phyloP scores from a whole-genome alignment of 305 asterid species.

The Stenogyne calaminthoides region DNA sequence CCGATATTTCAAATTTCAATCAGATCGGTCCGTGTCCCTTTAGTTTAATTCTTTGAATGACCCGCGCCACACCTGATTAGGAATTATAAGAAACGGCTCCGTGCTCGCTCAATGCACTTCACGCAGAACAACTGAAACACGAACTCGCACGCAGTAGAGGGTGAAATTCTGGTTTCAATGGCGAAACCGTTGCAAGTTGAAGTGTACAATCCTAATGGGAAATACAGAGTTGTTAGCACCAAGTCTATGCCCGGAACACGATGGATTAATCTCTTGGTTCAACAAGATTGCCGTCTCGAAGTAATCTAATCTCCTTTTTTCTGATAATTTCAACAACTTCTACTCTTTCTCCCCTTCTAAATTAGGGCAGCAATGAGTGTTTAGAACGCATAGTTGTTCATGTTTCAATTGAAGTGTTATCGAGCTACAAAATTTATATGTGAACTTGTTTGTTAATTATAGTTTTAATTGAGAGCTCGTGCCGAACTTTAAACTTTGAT shows the following conservation, averaged over 20 bases:
- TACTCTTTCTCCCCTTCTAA: neutral
- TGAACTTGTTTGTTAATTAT: no score
- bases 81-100: neutral
- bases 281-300: constrained; percentile 93
- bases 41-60: neutral
- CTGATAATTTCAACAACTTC: neutral
- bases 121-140: neutral
- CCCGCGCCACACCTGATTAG: constrained; percentile 25
- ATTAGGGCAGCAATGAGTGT: neutral
- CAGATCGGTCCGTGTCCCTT: neutral
- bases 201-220: constrained; percentile 92
- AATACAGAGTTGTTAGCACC: constrained; percentile 88
- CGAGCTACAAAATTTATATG: no score
- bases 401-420: neutral
- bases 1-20: neutral
- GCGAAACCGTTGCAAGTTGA: constrained; percentile 49
- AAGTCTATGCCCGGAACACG: constrained; percentile 96
- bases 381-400: neutral
- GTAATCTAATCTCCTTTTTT: constrained; percentile 38
- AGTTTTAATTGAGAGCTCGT: no score
- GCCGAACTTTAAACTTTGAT: no score
- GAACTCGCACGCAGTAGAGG: neutral
- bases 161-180: constrained; percentile 40
- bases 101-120: neutral
- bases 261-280: constrained; percentile 82